Percentiles rank a stretch among this genome's conserved stretches.
phyloP scores from a whole-genome alignment of 2,329 filamentous ascomycete species.

The Hymenoscyphus albidus region DNA sequence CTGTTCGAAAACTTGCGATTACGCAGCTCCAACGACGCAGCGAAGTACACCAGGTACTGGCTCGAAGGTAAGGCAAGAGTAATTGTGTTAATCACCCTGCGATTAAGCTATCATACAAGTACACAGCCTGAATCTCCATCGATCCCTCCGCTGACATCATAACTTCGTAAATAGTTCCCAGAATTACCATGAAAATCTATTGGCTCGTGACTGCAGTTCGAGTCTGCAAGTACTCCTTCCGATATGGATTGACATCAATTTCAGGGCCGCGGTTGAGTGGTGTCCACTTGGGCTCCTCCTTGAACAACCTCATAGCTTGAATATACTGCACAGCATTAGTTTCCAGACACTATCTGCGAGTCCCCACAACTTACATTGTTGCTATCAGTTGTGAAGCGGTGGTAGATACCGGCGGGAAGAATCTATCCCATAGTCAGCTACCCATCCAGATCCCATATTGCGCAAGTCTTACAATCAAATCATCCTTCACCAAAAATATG shows the following conservation, averaged over 20 bases:
- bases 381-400: constrained; percentile 92
- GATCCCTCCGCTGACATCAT: neutral
- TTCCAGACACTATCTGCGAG: constrained; percentile 6
- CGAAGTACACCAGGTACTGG: too few species aligned
- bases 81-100: neutral
- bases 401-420: constrained; percentile 91
- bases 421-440: constrained; percentile 45
- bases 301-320: constrained; percentile 93
- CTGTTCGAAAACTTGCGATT: too few species aligned
- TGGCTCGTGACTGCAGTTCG: constrained; percentile 17
- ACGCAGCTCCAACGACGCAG: too few species aligned
- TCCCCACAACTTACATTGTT: constrained; percentile 65
- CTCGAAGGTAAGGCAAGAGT: neutral
- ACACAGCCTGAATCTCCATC: neutral
- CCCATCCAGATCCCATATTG: neutral
- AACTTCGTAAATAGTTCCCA: neutral
- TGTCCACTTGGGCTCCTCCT: constrained; percentile 98
- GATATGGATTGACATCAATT: constrained; percentile 73
- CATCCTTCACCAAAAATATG: constrained; percentile 77
- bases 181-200: neutral
- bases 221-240: constrained; percentile 67
- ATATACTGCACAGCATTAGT: constrained; percentile 62
- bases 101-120: neutral
- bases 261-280: constrained; percentile 77
- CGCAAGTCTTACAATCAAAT: constrained; percentile 59